Evolutionary conservation across 768 basidiomycete species (phyloP), one percentile per base, ranked within the genome.

Genomic region (Russula virescens): DNA sequence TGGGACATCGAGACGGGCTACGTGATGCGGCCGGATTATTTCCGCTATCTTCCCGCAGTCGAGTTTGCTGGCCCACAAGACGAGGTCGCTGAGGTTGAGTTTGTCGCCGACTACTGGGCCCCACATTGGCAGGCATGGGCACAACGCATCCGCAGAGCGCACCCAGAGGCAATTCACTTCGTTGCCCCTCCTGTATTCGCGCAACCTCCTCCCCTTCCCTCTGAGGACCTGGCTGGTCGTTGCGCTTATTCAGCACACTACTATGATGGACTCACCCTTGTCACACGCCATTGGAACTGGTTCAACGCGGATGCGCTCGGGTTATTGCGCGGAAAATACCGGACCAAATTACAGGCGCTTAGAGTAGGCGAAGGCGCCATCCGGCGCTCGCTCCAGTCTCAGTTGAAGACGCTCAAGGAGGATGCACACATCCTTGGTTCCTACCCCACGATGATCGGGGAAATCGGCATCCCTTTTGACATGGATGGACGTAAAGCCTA

Each of bases 241-340:
- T 84, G 88, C 2, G 86, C 81, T 35, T 88, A 91, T 66, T 86
- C 89, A 5, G 80, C 86, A 0, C 96, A 98, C 72, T 98, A 94
- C 73, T 98, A 98, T 70, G 95, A 98, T 68, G 95, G 95, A 1
- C 77, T 98, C 45, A 98, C 96, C 0, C 82, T 98, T 46, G 78
- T 98, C n/a, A 90, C 91, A 38, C 80, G 91, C 40, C 91, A 94
- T 69, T 94, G 91, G 92, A 88, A 94, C 71, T 88, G 88, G 86
- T 89, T 93, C 80, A 98, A 98, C 69, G 94, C 93, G 2, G 94
- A 98, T 73, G 94, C 95, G 1, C 76, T 99, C 0, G 97, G 96
- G 1, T 71, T 98, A n/a, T 74, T 99, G 38, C 78, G 96, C 21
- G 91, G 93, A 10, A 89, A 89, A 68, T 89, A 96, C 70, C 77